These are phyloP conservation scores for Ziziphus jujuba DNA, from an alignment of 306 rosid species.

Conservation along the genomic window DNA sequence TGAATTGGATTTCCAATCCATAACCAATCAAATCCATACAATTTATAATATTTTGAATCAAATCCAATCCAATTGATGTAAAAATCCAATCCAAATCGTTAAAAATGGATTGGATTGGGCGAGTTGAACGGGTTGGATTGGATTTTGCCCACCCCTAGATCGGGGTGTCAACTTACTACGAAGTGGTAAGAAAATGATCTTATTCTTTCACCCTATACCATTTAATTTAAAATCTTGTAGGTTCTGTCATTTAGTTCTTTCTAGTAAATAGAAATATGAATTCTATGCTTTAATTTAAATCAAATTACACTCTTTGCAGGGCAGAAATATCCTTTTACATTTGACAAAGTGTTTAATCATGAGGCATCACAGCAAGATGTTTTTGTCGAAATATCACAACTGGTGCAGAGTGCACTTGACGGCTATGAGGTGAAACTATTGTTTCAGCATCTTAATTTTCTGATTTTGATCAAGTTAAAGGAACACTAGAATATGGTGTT, in stretches of 20 bases:
- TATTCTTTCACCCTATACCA: background rate
- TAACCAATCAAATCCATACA: too few relatives aligned
- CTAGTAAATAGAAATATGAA: background rate
- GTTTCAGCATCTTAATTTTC: background rate
- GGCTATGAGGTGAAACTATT: conserved; percentile 78
- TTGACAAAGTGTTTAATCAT: conserved; percentile 88
- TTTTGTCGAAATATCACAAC: conserved; percentile 84
- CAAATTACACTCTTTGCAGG: conserved; percentile 45
- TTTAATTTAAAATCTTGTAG: background rate
- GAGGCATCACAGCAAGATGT: conserved; percentile 83
- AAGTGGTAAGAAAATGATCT: conserved; percentile 46
- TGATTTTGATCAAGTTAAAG: background rate
- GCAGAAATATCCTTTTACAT: conserved; percentile 76
- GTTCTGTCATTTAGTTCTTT: background rate
- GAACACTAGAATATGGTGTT: background rate
- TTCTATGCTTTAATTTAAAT: background rate
- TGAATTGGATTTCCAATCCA: too few relatives aligned
- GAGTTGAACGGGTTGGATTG: too few relatives aligned
- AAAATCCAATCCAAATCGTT: too few relatives aligned
- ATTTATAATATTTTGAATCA: too few relatives aligned
- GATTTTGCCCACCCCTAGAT: too few relatives aligned
- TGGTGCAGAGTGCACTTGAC: conserved; percentile 97
- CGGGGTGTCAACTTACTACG: conserved; percentile 80
- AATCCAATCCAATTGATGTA: too few relatives aligned
- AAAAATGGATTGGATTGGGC: too few relatives aligned